Base-by-base conservation (phyloP, 2,329 filamentous ascomycete species). In the Diplodia mutila region DNA sequence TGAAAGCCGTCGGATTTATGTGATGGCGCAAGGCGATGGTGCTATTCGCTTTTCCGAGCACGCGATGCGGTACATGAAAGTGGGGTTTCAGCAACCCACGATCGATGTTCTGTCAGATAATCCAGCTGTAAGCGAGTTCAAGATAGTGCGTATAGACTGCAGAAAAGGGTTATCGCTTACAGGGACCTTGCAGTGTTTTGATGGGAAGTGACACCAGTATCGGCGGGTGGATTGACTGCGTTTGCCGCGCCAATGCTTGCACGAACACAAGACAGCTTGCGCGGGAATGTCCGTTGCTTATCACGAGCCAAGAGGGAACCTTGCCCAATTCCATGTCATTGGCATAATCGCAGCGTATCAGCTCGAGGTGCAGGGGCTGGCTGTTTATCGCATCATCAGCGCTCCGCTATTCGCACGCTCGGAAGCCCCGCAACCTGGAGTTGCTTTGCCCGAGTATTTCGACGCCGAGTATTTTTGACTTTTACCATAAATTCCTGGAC, bases 351-450 rank as follows among this genome's bases (percentile, higher is more conserved):
- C 8, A 18, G 42, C 57, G 42, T 61, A 61, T 61, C n/a, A 49
- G 12, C 34, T 12, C 11, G 42, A 14, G 46, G 8, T 12, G 5
- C 21, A 18, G 4, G 16, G 4, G 8, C 42, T 18, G 57, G 42
- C 57, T 27, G 34, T 51, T 21, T 5, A 61, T 61, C 27, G 57
- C 57, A 61, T 46, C 57, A 61, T 61, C 21, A 3, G 46, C 42
- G 32, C 57, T 61, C 57, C 57, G 57, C 57, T 61, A 51, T 61
- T 61, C 9, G 49, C 42, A 49, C 11, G 21, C 3, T 23, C n/a
- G 4, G 3, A n/a, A 34, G 42, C 57, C 57, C 57, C 57, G 27
- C 42, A 46, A n/a, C 49, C 39, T 48, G 14, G 48, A 65, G 11
- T 29, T 65, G 4, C n/a, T 23, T 66, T 6, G 25, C 21, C 18